Percentiles rank a stretch among this genome's conserved stretches.
These are phyloP conservation scores for Starmerella ratchasimensis DNA, from an alignment of 805 yeast genomes.

Conservation along the genomic window DNA sequence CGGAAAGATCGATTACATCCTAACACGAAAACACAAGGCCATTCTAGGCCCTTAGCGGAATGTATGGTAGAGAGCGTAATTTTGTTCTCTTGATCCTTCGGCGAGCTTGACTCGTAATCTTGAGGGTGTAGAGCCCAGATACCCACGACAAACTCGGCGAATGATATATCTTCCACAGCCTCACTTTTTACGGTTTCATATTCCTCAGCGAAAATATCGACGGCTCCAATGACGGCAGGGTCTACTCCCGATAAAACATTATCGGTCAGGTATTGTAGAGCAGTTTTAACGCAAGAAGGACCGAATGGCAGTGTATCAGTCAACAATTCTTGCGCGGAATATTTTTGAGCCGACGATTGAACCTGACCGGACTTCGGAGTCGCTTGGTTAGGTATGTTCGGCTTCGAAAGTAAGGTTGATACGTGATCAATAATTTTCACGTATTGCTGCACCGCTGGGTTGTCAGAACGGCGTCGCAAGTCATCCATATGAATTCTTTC, in stretches of 20 bases:
- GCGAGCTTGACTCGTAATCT: no score
- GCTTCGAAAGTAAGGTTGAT: not conserved
- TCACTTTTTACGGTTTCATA: not conserved
- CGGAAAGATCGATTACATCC: slow-evolving; percentile 27
- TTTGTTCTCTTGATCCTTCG: slow-evolving; percentile 10
- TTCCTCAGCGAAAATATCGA: slow-evolving; percentile 1
- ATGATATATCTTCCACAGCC: not conserved
- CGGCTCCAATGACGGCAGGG: not conserved
- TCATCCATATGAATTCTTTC: not conserved
- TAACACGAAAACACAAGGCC: slow-evolving; percentile 84
- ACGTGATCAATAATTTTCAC: not conserved
- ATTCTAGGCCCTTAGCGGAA: slow-evolving; percentile 85
- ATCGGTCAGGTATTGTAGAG: not conserved
- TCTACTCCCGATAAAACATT: not conserved
- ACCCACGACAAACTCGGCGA: slow-evolving; percentile 14
- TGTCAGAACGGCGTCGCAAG: no score
- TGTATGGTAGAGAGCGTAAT: slow-evolving; percentile 70
- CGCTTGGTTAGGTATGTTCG: no score
- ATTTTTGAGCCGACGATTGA: no score
- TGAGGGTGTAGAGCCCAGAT: slow-evolving; percentile 18
- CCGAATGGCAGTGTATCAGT: no score
- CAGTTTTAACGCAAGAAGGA: not conserved
- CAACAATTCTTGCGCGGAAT: no score
- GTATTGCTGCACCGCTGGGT: slow-evolving; percentile 1
- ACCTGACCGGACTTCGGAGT: no score